Conservation (phyloP, 805 yeast genomes). For the Ogataea nitratoaversa region DNA sequence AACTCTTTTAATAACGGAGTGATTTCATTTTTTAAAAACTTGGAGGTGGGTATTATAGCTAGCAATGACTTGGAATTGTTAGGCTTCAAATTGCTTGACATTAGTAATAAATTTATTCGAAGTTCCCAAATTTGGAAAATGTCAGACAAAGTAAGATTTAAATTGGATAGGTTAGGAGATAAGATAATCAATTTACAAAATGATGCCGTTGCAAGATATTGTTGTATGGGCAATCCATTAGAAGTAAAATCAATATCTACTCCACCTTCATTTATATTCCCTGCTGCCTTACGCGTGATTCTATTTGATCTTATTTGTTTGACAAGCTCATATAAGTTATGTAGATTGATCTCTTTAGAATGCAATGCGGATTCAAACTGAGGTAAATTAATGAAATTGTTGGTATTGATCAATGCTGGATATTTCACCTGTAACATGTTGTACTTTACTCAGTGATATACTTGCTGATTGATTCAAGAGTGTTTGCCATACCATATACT, state of each 20-base stretch:
- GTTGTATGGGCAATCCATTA: constrained; percentile 3
- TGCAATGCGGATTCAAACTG: constrained; percentile 13
- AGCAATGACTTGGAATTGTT: constrained; percentile 13
- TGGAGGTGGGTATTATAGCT: constrained; percentile 25
- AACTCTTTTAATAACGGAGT: constrained; percentile 25
- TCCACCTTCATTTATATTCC: too few species aligned
- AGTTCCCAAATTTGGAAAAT: constrained; percentile 42
- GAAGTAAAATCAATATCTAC: too few species aligned
- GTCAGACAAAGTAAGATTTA: constrained; percentile 24
- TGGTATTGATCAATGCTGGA: constrained; percentile 22
- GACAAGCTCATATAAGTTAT: constrained; percentile 6
- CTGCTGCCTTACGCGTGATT: too few species aligned
- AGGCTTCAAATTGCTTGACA: constrained; percentile 12
- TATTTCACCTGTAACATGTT: constrained; percentile 23
- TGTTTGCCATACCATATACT: too few species aligned
- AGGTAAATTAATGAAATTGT: constrained; percentile 24
- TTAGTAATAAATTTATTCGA: constrained; percentile 21
- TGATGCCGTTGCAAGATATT: constrained; percentile 23
- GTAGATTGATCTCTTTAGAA: constrained; percentile 3
- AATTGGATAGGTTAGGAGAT: constrained; percentile 17
- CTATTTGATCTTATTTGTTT: not conserved
- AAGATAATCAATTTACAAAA: constrained; percentile 26
- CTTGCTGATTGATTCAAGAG: too few species aligned
- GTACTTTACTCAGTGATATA: too few species aligned
- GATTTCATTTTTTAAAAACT: constrained; percentile 26